Base-by-base conservation (phyloP, 129 eudicot genomes). In the Ambrosia artemisiifolia region DNA sequence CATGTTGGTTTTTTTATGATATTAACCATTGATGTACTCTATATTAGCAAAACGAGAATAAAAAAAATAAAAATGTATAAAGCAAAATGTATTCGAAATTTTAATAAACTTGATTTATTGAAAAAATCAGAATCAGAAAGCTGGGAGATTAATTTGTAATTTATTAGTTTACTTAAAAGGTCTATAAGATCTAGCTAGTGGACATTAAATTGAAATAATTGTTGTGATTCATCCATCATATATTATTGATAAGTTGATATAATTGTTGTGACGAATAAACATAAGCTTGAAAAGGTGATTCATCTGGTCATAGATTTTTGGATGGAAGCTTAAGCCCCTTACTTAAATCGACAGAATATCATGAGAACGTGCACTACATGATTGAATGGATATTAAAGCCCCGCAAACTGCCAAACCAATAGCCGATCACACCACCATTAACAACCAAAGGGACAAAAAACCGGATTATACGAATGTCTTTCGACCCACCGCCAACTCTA, bases 311-410 rank as follows among this genome's bases (percentile, higher is more conserved):
- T 55, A 40, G 57, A 40, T 11, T 20, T 6, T 19, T 73, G 36
- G 62, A 62, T 38, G 32, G n/a, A 18, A 70, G 70, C 63, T 61
- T 61, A 69, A 61, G 34, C 12, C 30, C 65, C 71, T 11, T 28
- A 53, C 14, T 28, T 60, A 11, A 62, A 10, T 48, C 81, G 71
- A 70, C 81, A 70, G 50, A 16, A 17, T 70, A 65, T 75, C 66
- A 70, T 42, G 82, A 71, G 82, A 78, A 78, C 82, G 82, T 78
- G 81, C 72, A 63, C 32, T 70, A 10, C 77, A 78, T 76, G 16
- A 68, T 76, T 76, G 43, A 76, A 43, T 38, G 57, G 62, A 44
- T 65, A 75, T 56, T 70, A 36, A 40, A 70, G 24, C 28, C 60
- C 11, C 17, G 67, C 50, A 70, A 71, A 70, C 50, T 40, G 66